Evolutionary conservation across 2,329 filamentous ascomycete genomes (phyloP), one percentile per base, ranked within the genome.

Genomic region (Chaetomium globosum): DNA sequence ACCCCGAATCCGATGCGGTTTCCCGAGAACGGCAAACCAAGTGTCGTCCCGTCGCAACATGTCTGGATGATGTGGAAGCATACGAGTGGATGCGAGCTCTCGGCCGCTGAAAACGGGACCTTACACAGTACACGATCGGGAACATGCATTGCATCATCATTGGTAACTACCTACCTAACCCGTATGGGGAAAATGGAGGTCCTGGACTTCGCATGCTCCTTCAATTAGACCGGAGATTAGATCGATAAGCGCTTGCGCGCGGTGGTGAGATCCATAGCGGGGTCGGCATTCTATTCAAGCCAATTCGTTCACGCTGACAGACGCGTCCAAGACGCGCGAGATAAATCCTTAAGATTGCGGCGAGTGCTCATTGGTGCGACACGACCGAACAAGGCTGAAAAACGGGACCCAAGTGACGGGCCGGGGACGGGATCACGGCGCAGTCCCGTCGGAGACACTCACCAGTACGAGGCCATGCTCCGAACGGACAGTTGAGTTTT

Each of bases 101-200:
- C 48, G 58, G 58, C 59, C 49, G 59, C 59, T 46, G 59, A 36
- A 21, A 36, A 51, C 57, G 43, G 59, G 51, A 55, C n/a, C 59
- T 26, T 53, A 21, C 51, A 30, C 36, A 43, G 13, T 28, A 23
- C 10, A 28, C 49, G 19, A 28, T 33, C 60, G 52, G 60, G 19
- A 55, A 49, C 60, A 4, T 49, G 60, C 60, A 56, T 36, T 52
- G 30, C 26, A 26, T 39, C 39, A 57, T 43, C 36, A 30, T 53
- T 36, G 61, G 54, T 49, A 48, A 56, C 39, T 12, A 23, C 28
- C 31, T 36, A 36, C 9, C 26, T 26, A 26, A 26, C 26, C 46
- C 26, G 7, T 23, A 30, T 36, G 19, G 13, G 21, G 30, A 52
- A 12, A 5, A 33, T 21, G 21, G 28, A 43, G 33, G 28, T 23